A percentile compares a stretch with the other conserved stretches of the same genome.
phyloP scores from a whole-genome alignment of 2,329 filamentous ascomycete species.

The Microdochium nivale region DNA sequence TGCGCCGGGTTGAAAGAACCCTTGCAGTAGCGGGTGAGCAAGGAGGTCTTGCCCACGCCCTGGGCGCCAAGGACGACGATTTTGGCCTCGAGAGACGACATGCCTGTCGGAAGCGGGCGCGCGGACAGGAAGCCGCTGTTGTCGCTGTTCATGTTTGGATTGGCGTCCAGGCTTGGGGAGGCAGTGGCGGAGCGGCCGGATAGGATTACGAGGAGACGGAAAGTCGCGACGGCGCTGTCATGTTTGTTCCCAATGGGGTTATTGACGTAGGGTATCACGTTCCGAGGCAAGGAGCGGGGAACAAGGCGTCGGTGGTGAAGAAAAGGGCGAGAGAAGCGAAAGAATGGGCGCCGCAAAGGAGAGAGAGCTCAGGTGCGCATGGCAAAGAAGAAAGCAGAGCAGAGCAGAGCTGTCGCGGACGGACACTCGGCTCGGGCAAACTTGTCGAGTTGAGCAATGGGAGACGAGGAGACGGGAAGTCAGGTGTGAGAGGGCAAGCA shows the following conservation, averaged over 20 bases:
- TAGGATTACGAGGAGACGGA: background rate
- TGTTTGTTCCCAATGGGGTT: background rate
- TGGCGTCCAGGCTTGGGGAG: no score
- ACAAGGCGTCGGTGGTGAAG: background rate
- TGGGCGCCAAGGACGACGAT: constrained; percentile 74
- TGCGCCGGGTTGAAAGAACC: constrained; percentile 60
- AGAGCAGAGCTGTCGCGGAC: no score
- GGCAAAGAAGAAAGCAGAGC: background rate
- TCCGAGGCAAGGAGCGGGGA: background rate
- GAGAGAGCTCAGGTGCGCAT: background rate
- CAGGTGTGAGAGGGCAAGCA: no score
- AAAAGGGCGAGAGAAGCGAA: background rate
- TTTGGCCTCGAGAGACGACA: constrained; percentile 67
- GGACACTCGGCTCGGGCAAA: no score
- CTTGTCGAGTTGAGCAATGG: no score
- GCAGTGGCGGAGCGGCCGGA: no score
- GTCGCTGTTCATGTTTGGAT: background rate
- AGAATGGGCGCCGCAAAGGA: background rate
- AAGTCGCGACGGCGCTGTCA: background rate
- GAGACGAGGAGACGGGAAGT: no score
- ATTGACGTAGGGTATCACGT: no score
- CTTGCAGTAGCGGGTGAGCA: constrained; percentile 69
- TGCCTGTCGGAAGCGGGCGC: constrained; percentile 7
- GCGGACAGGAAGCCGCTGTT: background rate
- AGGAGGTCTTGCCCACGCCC: constrained; percentile 71